These are phyloP conservation scores for Conoideocrella luteorostrata DNA, from an alignment of 2,329 filamentous ascomycete species.

Conservation along the genomic window DNA sequence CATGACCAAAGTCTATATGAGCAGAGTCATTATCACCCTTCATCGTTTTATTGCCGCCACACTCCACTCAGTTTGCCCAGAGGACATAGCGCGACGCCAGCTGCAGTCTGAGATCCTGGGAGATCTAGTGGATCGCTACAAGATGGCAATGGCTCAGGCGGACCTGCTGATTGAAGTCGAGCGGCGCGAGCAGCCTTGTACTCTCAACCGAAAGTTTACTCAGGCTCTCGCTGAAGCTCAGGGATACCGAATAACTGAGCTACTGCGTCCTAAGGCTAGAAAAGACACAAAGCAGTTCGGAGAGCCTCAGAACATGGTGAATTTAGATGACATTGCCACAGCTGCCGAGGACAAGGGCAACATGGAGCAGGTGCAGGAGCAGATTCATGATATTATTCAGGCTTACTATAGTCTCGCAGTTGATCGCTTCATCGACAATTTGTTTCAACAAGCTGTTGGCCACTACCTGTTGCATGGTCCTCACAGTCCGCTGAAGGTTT, in stretches of 20 bases:
- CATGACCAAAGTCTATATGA: slow-evolving; percentile 42
- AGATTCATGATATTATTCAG: slow-evolving; percentile 54
- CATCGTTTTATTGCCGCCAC: slow-evolving; percentile 44
- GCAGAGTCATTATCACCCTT: slow-evolving; percentile 42
- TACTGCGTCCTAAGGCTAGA: no score
- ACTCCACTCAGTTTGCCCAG: slow-evolving; percentile 36
- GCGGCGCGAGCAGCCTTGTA: slow-evolving; percentile 36
- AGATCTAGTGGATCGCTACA: slow-evolving; percentile 38
- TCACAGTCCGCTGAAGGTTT: slow-evolving; percentile 2
- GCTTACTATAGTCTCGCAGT: slow-evolving; percentile 57
- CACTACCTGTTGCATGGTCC: slow-evolving; percentile 6
- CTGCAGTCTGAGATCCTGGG: slow-evolving; percentile 41
- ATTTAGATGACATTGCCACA: neutral
- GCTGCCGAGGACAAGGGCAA: slow-evolving; percentile 18
- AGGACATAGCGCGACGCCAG: slow-evolving; percentile 33
- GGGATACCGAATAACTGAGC: slow-evolving; percentile 4
- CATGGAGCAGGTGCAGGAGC: slow-evolving; percentile 32
- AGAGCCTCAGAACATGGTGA: neutral
- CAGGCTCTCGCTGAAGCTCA: slow-evolving; percentile 25
- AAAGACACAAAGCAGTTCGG: neutral
- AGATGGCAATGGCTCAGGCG: slow-evolving; percentile 39
- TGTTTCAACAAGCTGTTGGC: slow-evolving; percentile 47
- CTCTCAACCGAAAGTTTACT: slow-evolving; percentile 48
- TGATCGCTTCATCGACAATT: slow-evolving; percentile 56
- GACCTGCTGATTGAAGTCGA: slow-evolving; percentile 48